A percentile compares a stretch with the other conserved stretches of the same genome.
Conservation (phyloP, 2,329 filamentous ascomycete genomes). For the Botrytis elliptica region DNA sequence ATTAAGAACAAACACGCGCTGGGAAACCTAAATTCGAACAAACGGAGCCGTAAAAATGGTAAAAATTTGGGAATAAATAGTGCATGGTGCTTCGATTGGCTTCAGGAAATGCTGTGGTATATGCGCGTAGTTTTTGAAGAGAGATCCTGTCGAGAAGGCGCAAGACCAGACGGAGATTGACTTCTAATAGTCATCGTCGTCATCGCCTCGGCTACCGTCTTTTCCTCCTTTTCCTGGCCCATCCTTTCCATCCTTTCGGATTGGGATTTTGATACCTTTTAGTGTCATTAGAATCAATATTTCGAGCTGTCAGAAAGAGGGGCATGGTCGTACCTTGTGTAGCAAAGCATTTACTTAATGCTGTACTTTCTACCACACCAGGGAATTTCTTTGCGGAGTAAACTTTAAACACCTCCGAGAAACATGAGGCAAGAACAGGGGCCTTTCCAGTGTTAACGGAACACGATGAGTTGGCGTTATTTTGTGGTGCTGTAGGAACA, state of each 20-base stretch:
- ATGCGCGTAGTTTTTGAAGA: neutral
- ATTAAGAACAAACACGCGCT: neutral
- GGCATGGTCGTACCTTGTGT: slow-evolving; percentile 76
- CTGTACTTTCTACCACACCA: slow-evolving; percentile 90
- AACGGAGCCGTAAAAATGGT: neutral
- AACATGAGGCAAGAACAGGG: slow-evolving; percentile 79
- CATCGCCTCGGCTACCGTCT: slow-evolving; percentile 35
- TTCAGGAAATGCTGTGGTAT: neutral
- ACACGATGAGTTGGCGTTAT: slow-evolving; percentile 41
- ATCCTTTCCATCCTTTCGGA: slow-evolving; percentile 91
- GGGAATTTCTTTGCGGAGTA: slow-evolving; percentile 98
- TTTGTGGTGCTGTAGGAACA: slow-evolving; percentile 36
- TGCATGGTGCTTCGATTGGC: neutral
- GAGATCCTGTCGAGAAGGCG: neutral
- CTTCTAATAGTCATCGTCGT: slow-evolving; percentile 26
- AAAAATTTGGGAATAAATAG: neutral
- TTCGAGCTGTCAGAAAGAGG: neutral
- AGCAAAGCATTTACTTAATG: slow-evolving; percentile 89
- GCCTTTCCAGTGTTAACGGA: slow-evolving; percentile 70
- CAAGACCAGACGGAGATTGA: neutral
- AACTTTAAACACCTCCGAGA: slow-evolving; percentile 87
- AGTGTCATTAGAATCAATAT: neutral
- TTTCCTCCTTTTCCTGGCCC: slow-evolving; percentile 43
- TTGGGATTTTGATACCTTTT: slow-evolving; percentile 62
- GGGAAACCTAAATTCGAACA: neutral